Base-by-base conservation (phyloP, 1,284 basidiomycete species). In the Melampsora americana region DNA sequence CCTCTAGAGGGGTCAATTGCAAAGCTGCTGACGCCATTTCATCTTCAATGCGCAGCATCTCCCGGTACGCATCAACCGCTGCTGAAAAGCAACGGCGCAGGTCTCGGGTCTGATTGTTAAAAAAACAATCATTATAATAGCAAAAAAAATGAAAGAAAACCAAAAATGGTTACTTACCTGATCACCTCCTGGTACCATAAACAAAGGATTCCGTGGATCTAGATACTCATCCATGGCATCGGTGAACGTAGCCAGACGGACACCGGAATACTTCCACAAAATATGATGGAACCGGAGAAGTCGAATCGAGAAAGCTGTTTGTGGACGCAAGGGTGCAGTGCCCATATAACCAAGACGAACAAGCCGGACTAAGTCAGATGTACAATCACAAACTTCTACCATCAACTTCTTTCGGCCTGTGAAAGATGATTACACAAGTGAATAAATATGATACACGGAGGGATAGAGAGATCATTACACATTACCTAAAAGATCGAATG, bases 221-320 rank as follows among this genome's bases (percentile, higher is more conserved):
- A 68, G 26, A 30, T 32, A 68, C 23, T 68, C 66, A 68, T 68
- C 66, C 30, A 68, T 30, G 6, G 46, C 46, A 32, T 68, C 35
- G 11, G 46, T 30, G 18, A 68, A 68, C 1, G 48, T 32, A 26
- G 16, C 26, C n/a, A 66, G 5, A 20, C 35, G 12, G 1, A 66
- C 20, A 14, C n/a, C 28, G 35, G n/a, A 68, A 68, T 68, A 32
- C 67, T 69, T 50, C 67, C 67, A 69, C 14, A 59, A 50, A 1
- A 60, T 32, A 60, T 59, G 39, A 18, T 69, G 67, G 44, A 69
- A 69, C 32, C 44, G 48, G 0, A 69, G 67, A 0, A 69, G 30
- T 32, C 67, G 1, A 9, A 69, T 23, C 11, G 50, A 69, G 53
- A 69, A 69, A 5, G 67, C 67, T 2, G 67, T 69, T 23, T 2